These are phyloP conservation scores for Paraglomus occultum DNA, from an alignment of 192 early-diverging fungal genomes.

Conservation along the genomic window DNA sequence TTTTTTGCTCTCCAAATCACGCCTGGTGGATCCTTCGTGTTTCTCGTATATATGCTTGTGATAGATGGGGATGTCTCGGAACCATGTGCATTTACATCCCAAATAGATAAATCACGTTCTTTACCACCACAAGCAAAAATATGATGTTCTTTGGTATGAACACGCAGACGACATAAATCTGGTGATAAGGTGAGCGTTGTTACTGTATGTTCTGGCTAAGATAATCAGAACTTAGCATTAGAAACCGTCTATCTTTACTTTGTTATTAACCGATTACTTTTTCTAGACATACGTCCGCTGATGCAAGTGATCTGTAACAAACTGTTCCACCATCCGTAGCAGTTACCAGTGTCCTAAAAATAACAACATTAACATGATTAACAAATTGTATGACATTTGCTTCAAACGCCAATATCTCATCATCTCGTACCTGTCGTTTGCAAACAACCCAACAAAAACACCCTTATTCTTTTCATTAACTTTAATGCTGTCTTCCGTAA, in stretches of 20 bases:
- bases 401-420: constrained; percentile 5
- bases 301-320: constrained; percentile 5
- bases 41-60: constrained; percentile 22
- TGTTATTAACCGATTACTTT: not conserved
- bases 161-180: constrained; percentile 67
- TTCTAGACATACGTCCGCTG: not conserved
- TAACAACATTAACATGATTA: not conserved
- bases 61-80: constrained; percentile 14
- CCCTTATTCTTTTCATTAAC: constrained; percentile 29
- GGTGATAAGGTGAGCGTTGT: constrained; percentile 40
- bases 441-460: constrained; percentile 52
- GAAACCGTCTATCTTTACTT: constrained; percentile 29
- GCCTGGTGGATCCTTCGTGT: constrained; percentile 32
- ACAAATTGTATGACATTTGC: constrained; percentile 3
- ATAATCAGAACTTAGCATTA: constrained; percentile 35
- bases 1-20: constrained; percentile 84
- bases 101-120: constrained; percentile 80
- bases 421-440: constrained; percentile 41
- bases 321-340: constrained; percentile 11
- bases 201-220: constrained; percentile 15
- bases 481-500: constrained; percentile 35
- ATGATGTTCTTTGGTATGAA: constrained; percentile 59
- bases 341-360: constrained; percentile 5
- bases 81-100: constrained; percentile 52
- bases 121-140: constrained; percentile 84